A percentile compares a stretch with the other conserved stretches of the same genome.
phyloP scores from a whole-genome alignment of 2,329 filamentous ascomycete species.

The Aspergillus udagawae region DNA sequence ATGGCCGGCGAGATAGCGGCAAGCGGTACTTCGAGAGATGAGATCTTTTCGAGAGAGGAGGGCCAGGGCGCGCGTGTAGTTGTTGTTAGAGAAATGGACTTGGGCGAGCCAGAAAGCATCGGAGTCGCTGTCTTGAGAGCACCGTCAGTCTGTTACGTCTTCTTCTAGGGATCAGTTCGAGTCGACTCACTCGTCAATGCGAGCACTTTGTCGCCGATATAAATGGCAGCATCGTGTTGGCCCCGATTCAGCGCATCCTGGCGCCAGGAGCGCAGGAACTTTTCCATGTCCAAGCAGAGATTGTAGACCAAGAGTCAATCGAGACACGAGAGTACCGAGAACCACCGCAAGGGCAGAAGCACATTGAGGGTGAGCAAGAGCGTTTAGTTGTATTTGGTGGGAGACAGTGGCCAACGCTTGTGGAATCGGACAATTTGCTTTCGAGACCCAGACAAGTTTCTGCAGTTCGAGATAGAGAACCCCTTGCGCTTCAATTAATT shows the following conservation, averaged over 20 bases:
- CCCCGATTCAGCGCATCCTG: conserved; percentile 94
- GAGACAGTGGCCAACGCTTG: neutral
- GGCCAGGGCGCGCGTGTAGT: conserved; percentile 86
- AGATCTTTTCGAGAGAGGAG: conserved; percentile 83
- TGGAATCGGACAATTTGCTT: neutral
- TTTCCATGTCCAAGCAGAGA: conserved; percentile 63
- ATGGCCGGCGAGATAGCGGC: conserved; percentile 87
- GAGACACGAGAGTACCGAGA: neutral
- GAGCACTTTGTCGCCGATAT: conserved; percentile 93
- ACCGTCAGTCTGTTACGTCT: conserved; percentile 1
- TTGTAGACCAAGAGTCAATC: neutral
- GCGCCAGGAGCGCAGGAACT: conserved; percentile 88
- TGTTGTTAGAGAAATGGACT: conserved; percentile 91
- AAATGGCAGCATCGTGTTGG: conserved; percentile 94
- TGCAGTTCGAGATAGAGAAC: neutral
- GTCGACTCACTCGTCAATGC: conserved; percentile 77
- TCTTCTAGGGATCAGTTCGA: neutral
- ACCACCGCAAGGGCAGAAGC: neutral
- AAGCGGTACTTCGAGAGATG: conserved; percentile 74
- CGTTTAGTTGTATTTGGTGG: neutral
- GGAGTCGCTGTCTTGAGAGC: conserved; percentile 70
- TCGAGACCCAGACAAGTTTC: neutral
- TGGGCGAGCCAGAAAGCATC: conserved; percentile 98
- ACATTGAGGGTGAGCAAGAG: neutral
- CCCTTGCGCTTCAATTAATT: neutral